These are phyloP conservation scores for Phaffia australis DNA, from an alignment of 768 basidiomycete genomes.

Conservation along the genomic window DNA sequence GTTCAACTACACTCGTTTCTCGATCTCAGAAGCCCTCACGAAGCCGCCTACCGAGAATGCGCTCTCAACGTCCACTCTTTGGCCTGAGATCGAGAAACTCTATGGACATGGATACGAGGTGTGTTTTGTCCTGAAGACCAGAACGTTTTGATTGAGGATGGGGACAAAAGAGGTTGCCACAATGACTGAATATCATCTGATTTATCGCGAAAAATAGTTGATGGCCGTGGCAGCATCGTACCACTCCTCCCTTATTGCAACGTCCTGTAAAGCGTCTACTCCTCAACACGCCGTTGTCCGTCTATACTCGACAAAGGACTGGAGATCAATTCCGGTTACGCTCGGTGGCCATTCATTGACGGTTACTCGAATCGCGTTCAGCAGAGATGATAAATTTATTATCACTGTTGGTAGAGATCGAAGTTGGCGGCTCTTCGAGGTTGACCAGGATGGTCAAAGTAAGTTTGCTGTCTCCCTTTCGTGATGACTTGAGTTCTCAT, in stretches of 20 bases:
- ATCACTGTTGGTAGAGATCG: constrained; percentile 84
- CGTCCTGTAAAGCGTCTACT: constrained; percentile 78
- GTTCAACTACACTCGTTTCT: constrained; percentile 34
- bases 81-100: constrained; percentile 94
- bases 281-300: constrained; percentile 82
- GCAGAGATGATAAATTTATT: constrained; percentile 65
- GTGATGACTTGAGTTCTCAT: not conserved
- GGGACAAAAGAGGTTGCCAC: no score
- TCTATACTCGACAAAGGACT: constrained; percentile 61
- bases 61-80: constrained; percentile 71
- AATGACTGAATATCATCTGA: no score
- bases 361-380: constrained; percentile 81
- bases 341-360: constrained; percentile 77
- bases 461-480: constrained; percentile 5
- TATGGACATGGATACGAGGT: constrained; percentile 98
- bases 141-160: not conserved
- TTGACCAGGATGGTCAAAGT: constrained; percentile 42
- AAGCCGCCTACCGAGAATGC: constrained; percentile 72
- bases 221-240: constrained; percentile 69
- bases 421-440: constrained; percentile 72
- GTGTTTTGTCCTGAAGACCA: constrained; percentile 23
- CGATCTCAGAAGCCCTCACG: constrained; percentile 34
- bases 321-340: constrained; percentile 58
- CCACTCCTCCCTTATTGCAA: constrained; percentile 60
- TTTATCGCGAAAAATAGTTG: constrained; percentile 44